Base-by-base conservation (phyloP, 1,139 yeast genomes). In the Lodderomyces theae region DNA sequence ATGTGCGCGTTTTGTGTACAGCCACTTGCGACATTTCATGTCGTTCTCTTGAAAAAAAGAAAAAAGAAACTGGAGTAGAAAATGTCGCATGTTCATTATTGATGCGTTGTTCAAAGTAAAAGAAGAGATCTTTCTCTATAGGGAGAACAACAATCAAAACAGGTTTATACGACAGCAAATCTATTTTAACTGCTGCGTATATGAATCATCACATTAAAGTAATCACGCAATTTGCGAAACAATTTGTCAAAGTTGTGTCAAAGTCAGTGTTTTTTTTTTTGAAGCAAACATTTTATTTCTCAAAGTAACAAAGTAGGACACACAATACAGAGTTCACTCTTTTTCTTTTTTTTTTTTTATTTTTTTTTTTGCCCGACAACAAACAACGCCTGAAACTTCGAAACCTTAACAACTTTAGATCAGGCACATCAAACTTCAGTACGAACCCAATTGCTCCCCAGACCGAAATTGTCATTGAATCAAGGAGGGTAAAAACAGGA, bases 401-500 rank as follows among this genome's bases (percentile, higher is more conserved):
- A 16, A 15, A 19, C 22, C 5, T 6, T 16, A 4, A 28, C 31
- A 28, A 28, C 31, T 15, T 3, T 11, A 28, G 15, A 28, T 28
- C 31, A 28, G 18, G 18, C 31, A 28, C 13, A 6, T 6, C 26
- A 11, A 24, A 24, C 12, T 24, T 28, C 31, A 28, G 31, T 8
- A 28, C 18, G 18, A 28, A 15, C 11, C 31, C 31, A 28, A 28
- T 28, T 28, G 31, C n/a, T 15, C 31, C 13, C 18, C 31, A 16
- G 15, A 4, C 7, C 12, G 5, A 15, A 15, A 5, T 8, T 11
- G 11, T n/a, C 5, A 25, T 10, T 26, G 10, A 13, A 16, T 6
- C 6, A 15, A 15, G 8, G 8, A 17, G 25, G 24, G 35, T 34
- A 11, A 16, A 25, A 30, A 33, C 11, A 44, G 13, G n/a, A 86